Base-by-base conservation (phyloP, 2,329 filamentous ascomycete genomes). In the Cladophialophora carrionii region DNA sequence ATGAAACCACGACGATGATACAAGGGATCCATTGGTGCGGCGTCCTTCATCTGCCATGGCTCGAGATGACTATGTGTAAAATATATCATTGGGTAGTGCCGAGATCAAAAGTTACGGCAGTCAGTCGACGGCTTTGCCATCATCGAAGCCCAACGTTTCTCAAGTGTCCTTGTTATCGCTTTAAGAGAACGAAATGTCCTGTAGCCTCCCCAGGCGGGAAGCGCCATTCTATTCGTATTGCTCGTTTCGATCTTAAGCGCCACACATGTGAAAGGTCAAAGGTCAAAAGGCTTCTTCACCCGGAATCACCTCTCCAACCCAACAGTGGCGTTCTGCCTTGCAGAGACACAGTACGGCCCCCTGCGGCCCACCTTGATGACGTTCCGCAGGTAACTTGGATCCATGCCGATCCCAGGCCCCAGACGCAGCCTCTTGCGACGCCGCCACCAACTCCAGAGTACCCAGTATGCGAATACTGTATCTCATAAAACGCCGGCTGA, bases 271-370 rank as follows among this genome's bases (percentile, higher is more conserved):
- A n/a, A 62, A 29, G 26, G 26, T 29, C 26, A 6, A 29, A 29
- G 26, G 26, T 51, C 32, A 34, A 58, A 26, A n/a, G 61, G 54
- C 46, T 58, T 63, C 48, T 59, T 54, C 55, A 58, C 43, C 54
- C 61, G 58, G 7, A 58, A 24, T 46, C 55, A 63, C 24, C 61
- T 57, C 43, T 63, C 54, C 53, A 63, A n/a, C 5, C 46, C 32
- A 7, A 63, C 32, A 12, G 48, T 43, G 20, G 62, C 62, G 12
- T 60, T 61, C 31, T 49, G n/a, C 34, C 56, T 60, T 1, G 62
- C 57, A 37, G 57, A 55, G 62, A 60, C 37, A 43, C 57, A n/a
- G n/a, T n/a, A n/a, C n/a, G n/a, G 51, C 1, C 56, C 51, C 8
- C 26, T 31, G n/a, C 61, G 62, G 34, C 62, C 57, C 55, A 56